phyloP scores from a whole-genome alignment of 225 moss, liverwort and hornwort genomes.

The Pleurozium schreberi region DNA sequence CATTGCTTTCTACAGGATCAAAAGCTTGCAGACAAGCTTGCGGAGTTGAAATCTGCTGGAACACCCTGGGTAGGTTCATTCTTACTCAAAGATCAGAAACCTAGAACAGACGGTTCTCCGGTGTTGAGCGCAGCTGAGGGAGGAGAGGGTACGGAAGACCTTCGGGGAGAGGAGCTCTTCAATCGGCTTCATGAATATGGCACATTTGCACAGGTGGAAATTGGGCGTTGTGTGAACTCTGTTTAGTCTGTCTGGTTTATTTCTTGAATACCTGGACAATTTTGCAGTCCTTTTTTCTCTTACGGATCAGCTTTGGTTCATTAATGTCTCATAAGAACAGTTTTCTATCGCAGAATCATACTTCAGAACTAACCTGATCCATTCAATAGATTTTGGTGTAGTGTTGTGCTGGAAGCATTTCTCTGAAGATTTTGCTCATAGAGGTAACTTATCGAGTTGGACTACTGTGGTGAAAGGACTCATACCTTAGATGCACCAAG shows the following conservation, averaged over 20 bases:
- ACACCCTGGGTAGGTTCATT: conserved; percentile 98
- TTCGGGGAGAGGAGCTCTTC: conserved; percentile 84
- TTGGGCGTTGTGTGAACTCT: background rate
- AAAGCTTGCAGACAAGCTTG: conserved; percentile 83
- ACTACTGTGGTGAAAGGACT: background rate
- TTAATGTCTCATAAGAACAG: background rate
- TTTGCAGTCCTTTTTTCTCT: background rate
- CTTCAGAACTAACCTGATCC: background rate
- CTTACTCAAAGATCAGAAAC: conserved; percentile 70
- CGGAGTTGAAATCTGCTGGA: conserved; percentile 80
- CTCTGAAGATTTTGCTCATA: background rate
- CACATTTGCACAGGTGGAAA: conserved; percentile 95
- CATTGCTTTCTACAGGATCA: conserved; percentile 49
- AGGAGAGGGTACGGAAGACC: conserved; percentile 56
- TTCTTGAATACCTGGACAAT: background rate
- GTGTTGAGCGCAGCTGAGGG: conserved; percentile 57
- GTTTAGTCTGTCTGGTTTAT: background rate
- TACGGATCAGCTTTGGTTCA: background rate
- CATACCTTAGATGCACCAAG: background rate
- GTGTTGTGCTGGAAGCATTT: background rate
- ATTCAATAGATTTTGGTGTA: background rate
- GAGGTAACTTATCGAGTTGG: background rate
- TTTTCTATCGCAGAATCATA: background rate
- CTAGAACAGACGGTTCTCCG: conserved; percentile 51
- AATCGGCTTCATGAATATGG: conserved; percentile 94